Base-by-base conservation (phyloP, 192 early-diverging fungal species). In the Chytriomyces hyalinus region DNA sequence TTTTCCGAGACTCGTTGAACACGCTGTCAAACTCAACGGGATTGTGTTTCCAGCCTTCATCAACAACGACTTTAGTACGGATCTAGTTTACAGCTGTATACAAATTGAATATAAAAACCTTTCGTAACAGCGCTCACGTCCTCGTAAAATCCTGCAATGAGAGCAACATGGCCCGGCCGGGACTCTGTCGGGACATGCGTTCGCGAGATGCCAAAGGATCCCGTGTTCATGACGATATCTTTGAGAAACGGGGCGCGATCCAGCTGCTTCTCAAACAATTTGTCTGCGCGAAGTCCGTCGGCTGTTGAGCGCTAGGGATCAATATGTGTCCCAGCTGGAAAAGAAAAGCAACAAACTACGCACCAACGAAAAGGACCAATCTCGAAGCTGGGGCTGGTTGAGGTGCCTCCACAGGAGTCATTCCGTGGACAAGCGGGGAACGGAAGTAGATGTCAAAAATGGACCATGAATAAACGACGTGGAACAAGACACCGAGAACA, bases 381-480 rank as follows among this genome's bases (percentile, higher is more conserved):
- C 97, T 91, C 81, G 91, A 89, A 44, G 97, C 97, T 4, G 96
- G 95, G 50, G 94, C 81, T 46, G 86, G 80, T 17, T 87, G 72
- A 60, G 86, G 88, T 53, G 93, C 92, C 36, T 84, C 81, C 72
- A 96, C 91, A 45, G 92, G 94, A 15, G 88, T 91, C 97, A 98
- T 98, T 74, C 97, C 97, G 87, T 98, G 97, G 49, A 98, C 95
- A 13, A 98, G 84, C 63, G 97, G 97, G 17, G 97, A 97, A n/a
- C 93, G 93, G 83, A 98, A 98, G 86, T 98, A 98, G 82, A 98
- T 97, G 87, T 98, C 97, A 77, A 98, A 98, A 68, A 98, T 98
- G 80, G 92, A 94, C 82, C 86, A 86, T 65, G 94, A 85, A 82
- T 98, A 98, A 50, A 94, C 85, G 47, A 95, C 77, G 85, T 98